Conservation (phyloP, 768 basidiomycete genomes). For the Tricholoma hemisulphureum region DNA sequence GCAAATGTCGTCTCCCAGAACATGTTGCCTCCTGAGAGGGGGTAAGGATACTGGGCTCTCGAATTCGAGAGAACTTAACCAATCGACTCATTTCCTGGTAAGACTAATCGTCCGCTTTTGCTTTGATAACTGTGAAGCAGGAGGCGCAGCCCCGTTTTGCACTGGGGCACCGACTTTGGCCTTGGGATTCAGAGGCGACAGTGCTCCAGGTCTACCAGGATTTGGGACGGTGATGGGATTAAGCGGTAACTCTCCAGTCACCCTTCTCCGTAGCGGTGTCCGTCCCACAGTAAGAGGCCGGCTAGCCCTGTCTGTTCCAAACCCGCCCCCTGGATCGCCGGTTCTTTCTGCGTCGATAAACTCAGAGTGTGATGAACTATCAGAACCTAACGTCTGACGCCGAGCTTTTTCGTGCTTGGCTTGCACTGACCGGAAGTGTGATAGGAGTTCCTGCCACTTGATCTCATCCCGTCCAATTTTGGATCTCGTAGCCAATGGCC, state of each 20-base stretch:
- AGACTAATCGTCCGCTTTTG: conserved; percentile 43
- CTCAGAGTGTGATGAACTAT: conserved; percentile 51
- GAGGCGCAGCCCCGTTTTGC: conserved; percentile 20
- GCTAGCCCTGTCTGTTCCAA: conserved; percentile 25
- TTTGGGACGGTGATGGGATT: conserved; percentile 26
- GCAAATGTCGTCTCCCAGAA: not conserved
- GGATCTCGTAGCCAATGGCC: conserved; percentile 57
- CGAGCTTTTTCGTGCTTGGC: conserved; percentile 89
- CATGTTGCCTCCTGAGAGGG: conserved; percentile 4
- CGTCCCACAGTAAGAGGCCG: conserved; percentile 29
- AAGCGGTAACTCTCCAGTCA: conserved; percentile 51
- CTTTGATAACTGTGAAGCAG: conserved; percentile 31
- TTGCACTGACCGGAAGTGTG: conserved; percentile 90
- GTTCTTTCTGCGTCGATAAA: conserved; percentile 46
- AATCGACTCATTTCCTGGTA: conserved; percentile 27
- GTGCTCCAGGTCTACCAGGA: conserved; percentile 42
- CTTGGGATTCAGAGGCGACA: conserved; percentile 76
- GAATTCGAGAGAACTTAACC: not conserved
- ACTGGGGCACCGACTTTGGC: conserved; percentile 51
- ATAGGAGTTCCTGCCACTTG: conserved; percentile 93
- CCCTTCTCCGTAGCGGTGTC: conserved; percentile 58
- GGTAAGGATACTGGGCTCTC: conserved; percentile 11
- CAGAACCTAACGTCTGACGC: conserved; percentile 69
- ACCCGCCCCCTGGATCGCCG: conserved; percentile 23
- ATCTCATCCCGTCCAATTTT: conserved; percentile 86